Percentiles rank a stretch among this genome's conserved stretches.
phyloP scores from a whole-genome alignment of 129 eudicot species.

The Chrysanthemum seticuspe region DNA sequence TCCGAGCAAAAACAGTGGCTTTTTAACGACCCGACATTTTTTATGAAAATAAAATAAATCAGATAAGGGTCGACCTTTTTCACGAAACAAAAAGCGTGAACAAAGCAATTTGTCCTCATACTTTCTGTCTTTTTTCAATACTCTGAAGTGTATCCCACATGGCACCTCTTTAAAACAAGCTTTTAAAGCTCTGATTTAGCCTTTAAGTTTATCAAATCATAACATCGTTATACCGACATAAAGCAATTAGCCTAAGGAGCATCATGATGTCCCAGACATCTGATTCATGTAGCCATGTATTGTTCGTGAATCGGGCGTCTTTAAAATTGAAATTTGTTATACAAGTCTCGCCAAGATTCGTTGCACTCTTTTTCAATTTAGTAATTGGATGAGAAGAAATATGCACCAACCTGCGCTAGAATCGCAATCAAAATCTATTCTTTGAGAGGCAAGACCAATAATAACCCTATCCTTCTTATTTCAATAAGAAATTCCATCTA shows the following conservation, averaged over 20 bases:
- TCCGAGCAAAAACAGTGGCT: too few relatives aligned
- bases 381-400: constrained; percentile 22
- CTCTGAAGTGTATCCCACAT: too few relatives aligned
- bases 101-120: too few relatives aligned
- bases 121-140: too few relatives aligned
- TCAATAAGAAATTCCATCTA: constrained; percentile 51
- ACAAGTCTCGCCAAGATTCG: constrained; percentile 21
- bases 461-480: constrained; percentile 38
- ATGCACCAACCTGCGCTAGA: constrained; percentile 46
- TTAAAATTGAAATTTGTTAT: constrained; percentile 46
- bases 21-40: too few relatives aligned
- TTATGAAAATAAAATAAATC: too few relatives aligned
- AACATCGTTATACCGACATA: constrained; percentile 27
- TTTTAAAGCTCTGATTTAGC: too few relatives aligned
- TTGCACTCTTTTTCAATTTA: constrained; percentile 18
- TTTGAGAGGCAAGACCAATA: constrained; percentile 46
- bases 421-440: constrained; percentile 43
- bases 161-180: too few relatives aligned
- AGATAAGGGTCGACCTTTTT: too few relatives aligned
- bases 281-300: constrained; percentile 33
- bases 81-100: too few relatives aligned
- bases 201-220: too few relatives aligned
- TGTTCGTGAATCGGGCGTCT: constrained; percentile 36
- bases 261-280: constrained; percentile 38
- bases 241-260: constrained; percentile 54